phyloP scores from a whole-genome alignment of 2,329 filamentous ascomycete species.

The Thielaviopsis musarum region DNA sequence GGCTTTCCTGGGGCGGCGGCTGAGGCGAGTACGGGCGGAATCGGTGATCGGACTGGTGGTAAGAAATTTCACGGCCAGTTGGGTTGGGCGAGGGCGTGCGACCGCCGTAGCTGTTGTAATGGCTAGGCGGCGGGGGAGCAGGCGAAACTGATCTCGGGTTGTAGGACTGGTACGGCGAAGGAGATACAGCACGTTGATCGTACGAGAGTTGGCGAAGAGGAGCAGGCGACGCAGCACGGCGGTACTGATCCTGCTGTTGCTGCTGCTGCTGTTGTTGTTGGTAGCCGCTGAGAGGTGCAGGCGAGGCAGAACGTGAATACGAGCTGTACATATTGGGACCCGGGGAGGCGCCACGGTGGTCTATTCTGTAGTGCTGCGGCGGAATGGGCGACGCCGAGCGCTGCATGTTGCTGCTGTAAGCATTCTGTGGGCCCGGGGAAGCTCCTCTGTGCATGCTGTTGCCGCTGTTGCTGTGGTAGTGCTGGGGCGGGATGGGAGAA shows the following conservation, averaged over 20 bases:
- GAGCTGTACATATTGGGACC: slow-evolving; percentile 15
- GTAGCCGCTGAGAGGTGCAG: slow-evolving; percentile 17
- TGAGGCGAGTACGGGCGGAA: slow-evolving; percentile 13
- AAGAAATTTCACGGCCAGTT: slow-evolving; percentile 17
- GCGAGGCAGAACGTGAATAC: slow-evolving; percentile 24
- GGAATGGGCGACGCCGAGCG: slow-evolving; percentile 6
- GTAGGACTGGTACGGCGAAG: slow-evolving; percentile 8
- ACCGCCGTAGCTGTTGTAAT: slow-evolving; percentile 10
- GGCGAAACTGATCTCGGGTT: slow-evolving; percentile 13
- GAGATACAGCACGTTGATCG: slow-evolving; percentile 11
- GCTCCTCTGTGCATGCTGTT: background rate
- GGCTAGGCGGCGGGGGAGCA: slow-evolving; percentile 12
- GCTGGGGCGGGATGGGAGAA: slow-evolving; percentile 15
- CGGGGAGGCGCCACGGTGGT: slow-evolving; percentile 18
- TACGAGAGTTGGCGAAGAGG: slow-evolving; percentile 11
- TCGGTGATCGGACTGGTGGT: slow-evolving; percentile 19
- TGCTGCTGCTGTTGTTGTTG: slow-evolving; percentile 13
- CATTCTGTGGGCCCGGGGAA: background rate
- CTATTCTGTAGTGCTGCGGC: slow-evolving; percentile 15
- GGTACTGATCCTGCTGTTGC: slow-evolving; percentile 12
- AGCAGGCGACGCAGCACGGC: slow-evolving; percentile 17
- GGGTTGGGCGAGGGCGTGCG: slow-evolving; percentile 22
- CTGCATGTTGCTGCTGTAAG: slow-evolving; percentile 19
- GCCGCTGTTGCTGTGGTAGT: slow-evolving; percentile 7
- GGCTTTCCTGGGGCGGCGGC: slow-evolving; percentile 9